phyloP scores from a whole-genome alignment of 352 stramenopile genomes.

The Globisporangium paddicum region DNA sequence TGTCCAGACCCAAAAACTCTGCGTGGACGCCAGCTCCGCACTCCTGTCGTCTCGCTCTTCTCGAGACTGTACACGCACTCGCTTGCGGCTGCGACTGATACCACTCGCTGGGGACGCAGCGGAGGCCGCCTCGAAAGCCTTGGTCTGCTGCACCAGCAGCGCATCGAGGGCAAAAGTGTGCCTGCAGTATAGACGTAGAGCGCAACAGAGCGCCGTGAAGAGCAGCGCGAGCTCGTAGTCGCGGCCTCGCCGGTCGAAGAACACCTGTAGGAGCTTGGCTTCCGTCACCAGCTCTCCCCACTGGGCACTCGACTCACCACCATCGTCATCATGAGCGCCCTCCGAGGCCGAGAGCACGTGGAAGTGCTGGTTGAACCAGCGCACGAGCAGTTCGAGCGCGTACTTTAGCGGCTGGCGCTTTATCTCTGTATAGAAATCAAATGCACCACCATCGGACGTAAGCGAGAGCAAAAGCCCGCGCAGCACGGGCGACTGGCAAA shows the following conservation, averaged over 20 bases:
- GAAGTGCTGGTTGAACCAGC: conserved; percentile 64
- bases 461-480: conserved; percentile 60
- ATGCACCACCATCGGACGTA: conserved; percentile 20
- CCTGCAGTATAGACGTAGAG: conserved; percentile 45
- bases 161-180: conserved; percentile 48
- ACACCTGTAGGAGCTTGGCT: conserved; percentile 40
- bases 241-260: conserved; percentile 38
- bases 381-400: conserved; percentile 56
- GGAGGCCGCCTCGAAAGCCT: conserved; percentile 30
- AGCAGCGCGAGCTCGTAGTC: conserved; percentile 53
- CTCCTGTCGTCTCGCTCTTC: not conserved
- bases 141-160: conserved; percentile 37
- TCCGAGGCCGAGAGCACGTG: conserved; percentile 2
- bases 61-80: not conserved
- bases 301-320: not conserved
- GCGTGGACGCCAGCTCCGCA: not conserved
- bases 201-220: conserved; percentile 60
- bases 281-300: conserved; percentile 32
- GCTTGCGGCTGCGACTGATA: conserved; percentile 4
- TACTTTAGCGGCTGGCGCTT: conserved; percentile 36
- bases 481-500: conserved; percentile 40
- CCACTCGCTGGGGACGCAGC: not conserved
- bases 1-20: conserved; percentile 54
- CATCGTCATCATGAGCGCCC: not conserved
- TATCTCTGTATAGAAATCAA: conserved; percentile 44